These are phyloP conservation scores for Pyrrhoderma noxium DNA, from an alignment of 1,284 basidiomycete species.

Conservation along the genomic window DNA sequence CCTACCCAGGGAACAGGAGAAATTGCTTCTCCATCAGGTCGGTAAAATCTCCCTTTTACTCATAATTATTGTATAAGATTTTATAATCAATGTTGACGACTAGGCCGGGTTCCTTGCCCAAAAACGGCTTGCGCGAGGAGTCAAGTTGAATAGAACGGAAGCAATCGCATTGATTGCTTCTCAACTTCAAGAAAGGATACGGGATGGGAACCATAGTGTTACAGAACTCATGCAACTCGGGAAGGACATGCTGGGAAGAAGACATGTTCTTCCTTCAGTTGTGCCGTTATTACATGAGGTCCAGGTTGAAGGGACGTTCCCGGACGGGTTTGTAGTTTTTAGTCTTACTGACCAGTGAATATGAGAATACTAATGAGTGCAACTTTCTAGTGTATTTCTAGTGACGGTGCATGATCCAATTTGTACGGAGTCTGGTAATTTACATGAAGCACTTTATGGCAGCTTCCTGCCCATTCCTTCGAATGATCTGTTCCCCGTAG, in stretches of 20 bases:
- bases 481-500: slow-evolving; percentile 53
- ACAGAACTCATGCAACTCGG: slow-evolving; percentile 89
- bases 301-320: slow-evolving; percentile 90
- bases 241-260: slow-evolving; percentile 80
- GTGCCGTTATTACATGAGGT: slow-evolving; percentile 67
- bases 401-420: slow-evolving; percentile 94
- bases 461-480: slow-evolving; percentile 85
- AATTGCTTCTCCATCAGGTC: slow-evolving; percentile 34
- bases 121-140: slow-evolving; percentile 86
- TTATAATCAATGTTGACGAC: not conserved
- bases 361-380: slow-evolving; percentile 15
- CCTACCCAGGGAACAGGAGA: slow-evolving; percentile 33
- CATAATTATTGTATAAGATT: not conserved
- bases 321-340: slow-evolving; percentile 55
- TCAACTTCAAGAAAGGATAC: slow-evolving; percentile 89
- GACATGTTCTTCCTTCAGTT: slow-evolving; percentile 85
- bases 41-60: not conserved
- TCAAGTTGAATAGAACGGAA: slow-evolving; percentile 83
- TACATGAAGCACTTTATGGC: slow-evolving; percentile 81
- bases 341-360: not conserved
- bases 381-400: slow-evolving; percentile 72
- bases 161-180: slow-evolving; percentile 85
- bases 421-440: slow-evolving; percentile 74
- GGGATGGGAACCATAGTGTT: slow-evolving; percentile 89
- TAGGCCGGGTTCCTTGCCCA: slow-evolving; percentile 86